Conservation (phyloP, 208 protist genomes). For the Trypanosoma melophagium region DNA sequence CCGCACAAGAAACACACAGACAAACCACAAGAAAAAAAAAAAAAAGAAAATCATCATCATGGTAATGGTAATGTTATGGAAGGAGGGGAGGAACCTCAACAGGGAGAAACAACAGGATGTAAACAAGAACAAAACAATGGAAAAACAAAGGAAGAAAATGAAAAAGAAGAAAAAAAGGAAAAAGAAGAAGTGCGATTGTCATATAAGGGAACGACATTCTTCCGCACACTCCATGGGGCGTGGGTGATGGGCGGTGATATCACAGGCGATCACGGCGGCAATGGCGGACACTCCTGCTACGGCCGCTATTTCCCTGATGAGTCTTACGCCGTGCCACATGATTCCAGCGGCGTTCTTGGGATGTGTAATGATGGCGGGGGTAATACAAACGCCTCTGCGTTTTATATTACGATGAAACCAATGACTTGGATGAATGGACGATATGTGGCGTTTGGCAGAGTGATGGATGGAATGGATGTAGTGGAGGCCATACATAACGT, state of each 20-base stretch:
- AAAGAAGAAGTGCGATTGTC: constrained; percentile 35
- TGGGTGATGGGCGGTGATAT: constrained; percentile 96
- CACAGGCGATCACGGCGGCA: constrained; percentile 72
- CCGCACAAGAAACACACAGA: too few relatives aligned
- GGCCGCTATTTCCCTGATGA: constrained; percentile 93
- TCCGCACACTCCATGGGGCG: constrained; percentile 90
- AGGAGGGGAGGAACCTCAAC: constrained; percentile 3
- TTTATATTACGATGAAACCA: constrained; percentile 84
- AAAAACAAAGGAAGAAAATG: neutral
- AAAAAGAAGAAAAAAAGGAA: constrained; percentile 4
- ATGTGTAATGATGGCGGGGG: constrained; percentile 89
- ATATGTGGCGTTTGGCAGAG: constrained; percentile 95
- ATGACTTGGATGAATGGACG: constrained; percentile 91
- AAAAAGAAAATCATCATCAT: neutral
- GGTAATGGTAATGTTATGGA: neutral
- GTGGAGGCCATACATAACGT: constrained; percentile 78
- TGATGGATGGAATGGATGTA: constrained; percentile 89
- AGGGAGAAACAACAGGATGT: neutral
- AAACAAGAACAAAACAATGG: too few relatives aligned
- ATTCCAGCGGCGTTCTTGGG: constrained; percentile 66
- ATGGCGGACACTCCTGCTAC: constrained; percentile 91
- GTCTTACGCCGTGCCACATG: constrained; percentile 91
- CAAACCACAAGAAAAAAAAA: neutral
- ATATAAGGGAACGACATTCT: constrained; percentile 93
- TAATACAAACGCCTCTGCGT: constrained; percentile 83